Percentiles rank a stretch among this genome's conserved stretches.
Evolutionary conservation across 805 yeast genomes (phyloP).

Genomic region (Lachancea nothofagi): DNA sequence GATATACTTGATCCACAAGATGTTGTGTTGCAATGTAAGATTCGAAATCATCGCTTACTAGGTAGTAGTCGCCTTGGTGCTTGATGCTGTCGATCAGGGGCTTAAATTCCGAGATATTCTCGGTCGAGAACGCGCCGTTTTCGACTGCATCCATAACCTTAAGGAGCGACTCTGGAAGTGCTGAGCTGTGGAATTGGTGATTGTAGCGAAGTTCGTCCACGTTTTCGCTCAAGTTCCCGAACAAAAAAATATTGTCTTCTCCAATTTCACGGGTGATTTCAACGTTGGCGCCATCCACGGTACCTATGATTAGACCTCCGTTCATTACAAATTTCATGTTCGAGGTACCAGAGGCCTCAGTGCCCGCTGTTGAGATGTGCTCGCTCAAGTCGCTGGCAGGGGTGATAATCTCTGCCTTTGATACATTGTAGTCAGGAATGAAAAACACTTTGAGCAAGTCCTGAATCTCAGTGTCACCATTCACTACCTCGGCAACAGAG

Average conservation of each 20-base stretch:
- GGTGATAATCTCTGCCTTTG: slow-evolving; percentile 84
- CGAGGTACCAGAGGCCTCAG: slow-evolving; percentile 94
- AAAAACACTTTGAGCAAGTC: slow-evolving; percentile 80
- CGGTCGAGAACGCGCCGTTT: slow-evolving; percentile 64
- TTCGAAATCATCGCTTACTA: slow-evolving; percentile 86
- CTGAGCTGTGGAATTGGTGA: slow-evolving; percentile 53
- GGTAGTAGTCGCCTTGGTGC: slow-evolving; percentile 75
- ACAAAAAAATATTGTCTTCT: slow-evolving; percentile 85
- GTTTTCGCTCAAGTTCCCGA: slow-evolving; percentile 85
- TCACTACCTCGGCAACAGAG: slow-evolving; percentile 73
- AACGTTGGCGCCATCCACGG: slow-evolving; percentile 95
- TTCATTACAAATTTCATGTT: slow-evolving; percentile 93
- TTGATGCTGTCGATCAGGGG: slow-evolving; percentile 64
- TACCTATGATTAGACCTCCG: slow-evolving; percentile 91
- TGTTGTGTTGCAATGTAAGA: slow-evolving; percentile 78
- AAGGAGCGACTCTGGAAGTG: slow-evolving; percentile 53
- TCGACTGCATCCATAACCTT: slow-evolving; percentile 64
- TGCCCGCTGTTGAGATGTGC: slow-evolving; percentile 95
- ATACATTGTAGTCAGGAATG: slow-evolving; percentile 88
- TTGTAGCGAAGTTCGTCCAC: slow-evolving; percentile 79
- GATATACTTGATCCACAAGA: slow-evolving; percentile 65
- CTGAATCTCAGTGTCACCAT: slow-evolving; percentile 67
- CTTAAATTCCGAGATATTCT: slow-evolving; percentile 51
- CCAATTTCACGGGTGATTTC: slow-evolving; percentile 93
- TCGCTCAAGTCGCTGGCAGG: slow-evolving; percentile 90